A percentile compares a stretch with the other conserved stretches of the same genome.
These are phyloP conservation scores for Alternaria hordeiaustralica DNA, from an alignment of 2,329 filamentous ascomycete genomes.

Conservation along the genomic window DNA sequence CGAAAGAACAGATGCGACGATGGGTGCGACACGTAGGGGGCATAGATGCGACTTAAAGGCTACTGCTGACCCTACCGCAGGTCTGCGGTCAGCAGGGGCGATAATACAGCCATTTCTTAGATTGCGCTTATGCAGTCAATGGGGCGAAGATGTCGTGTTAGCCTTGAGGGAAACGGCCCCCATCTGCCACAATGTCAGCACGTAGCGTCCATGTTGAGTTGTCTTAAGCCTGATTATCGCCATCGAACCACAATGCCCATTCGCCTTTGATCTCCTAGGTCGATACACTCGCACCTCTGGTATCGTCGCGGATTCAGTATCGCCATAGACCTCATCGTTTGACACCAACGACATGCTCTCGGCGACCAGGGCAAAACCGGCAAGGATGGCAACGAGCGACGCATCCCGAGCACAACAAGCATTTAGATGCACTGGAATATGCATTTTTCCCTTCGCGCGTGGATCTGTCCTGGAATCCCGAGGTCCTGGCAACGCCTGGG, in stretches of 20 bases:
- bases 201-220: too few species aligned
- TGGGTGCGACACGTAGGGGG: background rate
- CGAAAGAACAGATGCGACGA: background rate
- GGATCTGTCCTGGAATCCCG: background rate
- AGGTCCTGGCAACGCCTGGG: too few species aligned
- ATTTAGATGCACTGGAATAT: background rate
- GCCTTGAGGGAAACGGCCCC: background rate
- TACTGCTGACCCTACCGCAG: slow-evolving; percentile 5
- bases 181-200: too few species aligned
- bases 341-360: too few species aligned
- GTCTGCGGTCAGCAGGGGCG: background rate
- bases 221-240: too few species aligned
- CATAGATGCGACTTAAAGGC: slow-evolving; percentile 1
- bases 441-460: background rate
- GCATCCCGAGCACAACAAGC: background rate
- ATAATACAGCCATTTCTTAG: background rate
- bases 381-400: background rate
- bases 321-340: too few species aligned
- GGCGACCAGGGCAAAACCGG: too few species aligned
- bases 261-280: too few species aligned
- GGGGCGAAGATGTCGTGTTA: background rate
- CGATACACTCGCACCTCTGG: too few species aligned
- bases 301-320: too few species aligned
- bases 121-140: background rate
- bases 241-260: too few species aligned